Conservation (phyloP, 1,284 basidiomycete genomes). For the Termitomyces sp. region DNA sequence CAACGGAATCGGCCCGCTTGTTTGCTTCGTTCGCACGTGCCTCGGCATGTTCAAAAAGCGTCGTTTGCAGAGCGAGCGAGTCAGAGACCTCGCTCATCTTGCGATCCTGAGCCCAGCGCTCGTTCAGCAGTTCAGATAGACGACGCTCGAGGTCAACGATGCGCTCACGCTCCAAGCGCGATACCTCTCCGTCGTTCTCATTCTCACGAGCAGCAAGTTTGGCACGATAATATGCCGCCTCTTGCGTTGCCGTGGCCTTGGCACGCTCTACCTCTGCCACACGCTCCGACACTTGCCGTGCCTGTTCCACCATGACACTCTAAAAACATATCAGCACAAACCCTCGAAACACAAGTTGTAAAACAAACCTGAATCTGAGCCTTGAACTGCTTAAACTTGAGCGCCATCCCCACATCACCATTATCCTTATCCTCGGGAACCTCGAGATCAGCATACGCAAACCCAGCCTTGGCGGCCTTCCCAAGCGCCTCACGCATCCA, state of each 20-base stretch:
- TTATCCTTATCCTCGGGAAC: slow-evolving; percentile 30
- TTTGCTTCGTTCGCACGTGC: slow-evolving; percentile 77
- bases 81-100: slow-evolving; percentile 73
- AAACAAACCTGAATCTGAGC: slow-evolving; percentile 83
- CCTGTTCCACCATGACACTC: slow-evolving; percentile 72
- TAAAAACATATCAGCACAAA: slow-evolving; percentile 26
- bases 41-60: slow-evolving; percentile 76
- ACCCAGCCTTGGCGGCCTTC: slow-evolving; percentile 80
- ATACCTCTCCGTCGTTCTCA: slow-evolving; percentile 58
- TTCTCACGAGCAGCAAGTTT: slow-evolving; percentile 86
- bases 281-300: slow-evolving; percentile 71
- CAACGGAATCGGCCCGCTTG: slow-evolving; percentile 79
- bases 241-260: slow-evolving; percentile 81
- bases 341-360: slow-evolving; percentile 13
- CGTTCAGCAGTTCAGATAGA: slow-evolving; percentile 60
- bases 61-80: slow-evolving; percentile 70
- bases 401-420: slow-evolving; percentile 63
- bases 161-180: slow-evolving; percentile 79
- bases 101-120: slow-evolving; percentile 64
- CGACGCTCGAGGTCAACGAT: slow-evolving; percentile 78
- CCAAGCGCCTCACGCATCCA: slow-evolving; percentile 86
- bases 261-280: slow-evolving; percentile 78
- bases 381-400: slow-evolving; percentile 87
- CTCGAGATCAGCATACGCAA: slow-evolving; percentile 62
- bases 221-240: slow-evolving; percentile 94